Percentiles rank a stretch among this genome's conserved stretches.
These are phyloP conservation scores for Jimgerdemannia flammicorona DNA, from an alignment of 192 early-diverging fungal genomes.

Conservation along the genomic window DNA sequence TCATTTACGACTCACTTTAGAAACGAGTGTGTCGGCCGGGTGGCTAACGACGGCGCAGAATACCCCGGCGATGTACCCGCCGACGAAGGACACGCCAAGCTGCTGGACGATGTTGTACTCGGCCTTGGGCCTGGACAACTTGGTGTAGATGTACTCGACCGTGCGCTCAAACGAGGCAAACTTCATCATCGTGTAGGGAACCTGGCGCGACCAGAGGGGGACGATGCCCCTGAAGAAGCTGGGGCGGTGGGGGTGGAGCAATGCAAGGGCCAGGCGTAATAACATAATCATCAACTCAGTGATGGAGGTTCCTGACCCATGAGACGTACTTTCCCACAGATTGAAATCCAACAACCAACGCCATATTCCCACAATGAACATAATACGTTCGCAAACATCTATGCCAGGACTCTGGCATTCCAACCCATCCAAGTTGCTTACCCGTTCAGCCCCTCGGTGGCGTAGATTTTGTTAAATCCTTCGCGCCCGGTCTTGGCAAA, in stretches of 20 bases:
- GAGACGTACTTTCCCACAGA: too few species aligned
- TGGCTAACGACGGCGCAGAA: slow-evolving; percentile 88
- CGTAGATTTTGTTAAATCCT: slow-evolving; percentile 58
- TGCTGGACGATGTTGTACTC: slow-evolving; percentile 69
- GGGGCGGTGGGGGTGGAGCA: too few species aligned
- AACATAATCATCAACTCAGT: too few species aligned
- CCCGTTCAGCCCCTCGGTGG: slow-evolving; percentile 59
- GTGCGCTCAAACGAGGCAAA: slow-evolving; percentile 82
- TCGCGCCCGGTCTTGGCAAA: slow-evolving; percentile 66
- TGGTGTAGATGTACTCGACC: slow-evolving; percentile 63
- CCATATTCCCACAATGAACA: too few species aligned
- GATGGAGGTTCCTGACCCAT: too few species aligned
- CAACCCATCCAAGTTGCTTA: slow-evolving; percentile 30
- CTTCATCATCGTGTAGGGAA: slow-evolving; percentile 86
- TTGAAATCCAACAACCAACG: too few species aligned
- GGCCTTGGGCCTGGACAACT: slow-evolving; percentile 62
- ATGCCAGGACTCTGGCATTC: too few species aligned
- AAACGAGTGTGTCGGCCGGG: slow-evolving; percentile 83
- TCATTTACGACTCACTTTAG: slow-evolving; percentile 29
- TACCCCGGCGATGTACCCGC: slow-evolving; percentile 87
- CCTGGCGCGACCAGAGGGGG: slow-evolving; percentile 79
- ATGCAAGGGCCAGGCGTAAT: too few species aligned
- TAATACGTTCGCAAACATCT: too few species aligned
- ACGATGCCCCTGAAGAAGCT: slow-evolving; percentile 63
- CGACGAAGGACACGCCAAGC: slow-evolving; percentile 71